Base-by-base conservation (phyloP, 441 rosid genomes). In the Adansonia rubrostipa region DNA sequence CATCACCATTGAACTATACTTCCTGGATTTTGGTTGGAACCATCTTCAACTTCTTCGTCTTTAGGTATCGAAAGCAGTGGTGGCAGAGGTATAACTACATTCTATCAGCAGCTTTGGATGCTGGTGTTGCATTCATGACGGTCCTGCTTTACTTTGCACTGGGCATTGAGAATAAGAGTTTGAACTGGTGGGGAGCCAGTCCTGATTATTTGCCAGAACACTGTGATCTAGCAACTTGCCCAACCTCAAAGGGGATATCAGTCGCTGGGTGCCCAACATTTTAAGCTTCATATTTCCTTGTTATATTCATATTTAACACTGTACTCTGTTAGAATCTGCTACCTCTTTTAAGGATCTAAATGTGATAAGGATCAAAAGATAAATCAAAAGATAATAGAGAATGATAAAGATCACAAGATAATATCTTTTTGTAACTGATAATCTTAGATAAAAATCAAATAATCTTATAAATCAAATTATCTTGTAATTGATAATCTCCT, bases 21-120 rank as follows among this genome's bases (percentile, higher is more conserved):
- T 82, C 87, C 22, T 88, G 89, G 92, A 79, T 87, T 68, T 14
- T 85, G 33, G 86, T 85, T 0, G 90, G 89, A 28, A 82, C 88
- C 19, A 67, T 86, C 33, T 88, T 88, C 88, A 87, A 88, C 83
- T 84, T 84, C 75, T 87, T 87, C 42, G 9, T 85, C 42, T 88
- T 84, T 79, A 82, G 84, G 81, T 85, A 85, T 33, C 76, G 85
- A 4, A 88, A 87, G 82, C 54, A 50, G 15, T 87, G 92, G 90
- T 88, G 92, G 90, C 82, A 78, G 84, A 84, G 87, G 78, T 85
- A 86, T 74, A 88, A 86, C 51, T 89, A 87, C 58, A 76, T 87
- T 47, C 85, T 89, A 4, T 87, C 89, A 5, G 90, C 88, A n/a
- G 90, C 90, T 0, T 58, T 86, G 71, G 92, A 89, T 80, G 89